Base-by-base conservation (phyloP, 1,284 basidiomycete species). In the Cutaneotrichosporon daszewskae region DNA sequence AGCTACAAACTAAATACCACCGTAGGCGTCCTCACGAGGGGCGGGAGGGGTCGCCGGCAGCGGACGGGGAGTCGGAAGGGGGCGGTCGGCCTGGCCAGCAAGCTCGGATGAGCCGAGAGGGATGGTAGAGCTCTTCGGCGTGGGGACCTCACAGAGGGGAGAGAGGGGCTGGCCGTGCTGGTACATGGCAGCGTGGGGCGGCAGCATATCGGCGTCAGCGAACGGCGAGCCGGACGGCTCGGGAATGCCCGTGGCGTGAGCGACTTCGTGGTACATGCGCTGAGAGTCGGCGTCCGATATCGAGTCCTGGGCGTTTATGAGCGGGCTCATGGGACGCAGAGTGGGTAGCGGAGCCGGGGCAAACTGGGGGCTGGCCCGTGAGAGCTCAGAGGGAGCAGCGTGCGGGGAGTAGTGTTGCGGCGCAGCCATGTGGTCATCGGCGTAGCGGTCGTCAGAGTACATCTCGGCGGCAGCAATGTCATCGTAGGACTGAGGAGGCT, bases 141-240 rank as follows among this genome's bases (percentile, higher is more conserved):
- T 69, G 4, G 57, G 49, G 4, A 68, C 60, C 49, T 71, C 68
- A 13, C 28, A 28, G 16, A 71, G 41, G 4, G 66, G 63, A 5
- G 64, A 59, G 1, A 71, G 57, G 1, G 68, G 68, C 40, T 55
- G 59, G 37, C 68, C 68, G 45, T 71, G 68, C 31, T 60, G 49
- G 47, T 68, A 71, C 8, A n/a, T n/a, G 66, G 66, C 45, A 40
- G 55, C 50, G 36, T 53, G 43, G 29, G 44, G 31, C 8, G 63
- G 36, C 16, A 28, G 53, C 39, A 37, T 32, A 28, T 19, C 31
- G 32, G 31, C 14, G 55, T 49, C 36, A 51, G 43, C 12, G 37
- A 22, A 17, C 3, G n/a, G 27, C 45, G 45, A 4, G 24, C 14
- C 22, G 10, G 7, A 40, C 34, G 42, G 43, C 18, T 32, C 25